Base-by-base conservation (phyloP, 2,329 filamentous ascomycete species). In the Talaromyces sp. region DNA sequence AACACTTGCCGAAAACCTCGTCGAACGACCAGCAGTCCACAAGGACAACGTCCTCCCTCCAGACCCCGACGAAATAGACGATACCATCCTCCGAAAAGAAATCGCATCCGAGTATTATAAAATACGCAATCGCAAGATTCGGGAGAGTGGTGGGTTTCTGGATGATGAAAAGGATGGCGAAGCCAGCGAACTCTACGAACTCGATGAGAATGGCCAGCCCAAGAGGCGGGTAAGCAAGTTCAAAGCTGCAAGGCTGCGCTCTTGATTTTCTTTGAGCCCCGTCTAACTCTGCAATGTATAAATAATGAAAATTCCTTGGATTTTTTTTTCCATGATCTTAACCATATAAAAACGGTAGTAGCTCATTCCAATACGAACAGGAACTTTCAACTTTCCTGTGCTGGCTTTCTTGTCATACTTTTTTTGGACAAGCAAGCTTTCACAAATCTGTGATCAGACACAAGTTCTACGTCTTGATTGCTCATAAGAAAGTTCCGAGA, bases 31-130 rank as follows among this genome's bases (percentile, higher is more conserved):
- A 43, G 49, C 51, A n/a, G 14, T 24, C 3, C 31, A 59, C 31
- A 67, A 74, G 2, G 62, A 71, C 1, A 69, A 64, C 2, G 68
- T 65, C 11, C 58, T 63, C 1, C 75, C 64, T 58, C 77, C 77
- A 1, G 78, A 82, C 62, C 84, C 85, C 0, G 84, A 89, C 65
- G 87, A 90, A 65, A 80, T 93, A 43, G 89, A 96, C 66, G 85
- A 89, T 5, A 81, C 86, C 21, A 78, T 93, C 31, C 80, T 93
- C 56, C 84, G 89, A 58, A 86, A 90, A 64, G 89, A 96, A 72
- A 86, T 96, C 14, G 88, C 90, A 8, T 84, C 86, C 41, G 90
- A 96, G 70, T 96, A 96, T 73, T 89, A 96, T 72, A 86, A 85
- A 51, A 81, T 90, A 73, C 88, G 93, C 21, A 96, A 93, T 71